Evolutionary conservation across 164 flowering plant species (phyloP).

Genomic region (Hamamelis virginiana): DNA sequence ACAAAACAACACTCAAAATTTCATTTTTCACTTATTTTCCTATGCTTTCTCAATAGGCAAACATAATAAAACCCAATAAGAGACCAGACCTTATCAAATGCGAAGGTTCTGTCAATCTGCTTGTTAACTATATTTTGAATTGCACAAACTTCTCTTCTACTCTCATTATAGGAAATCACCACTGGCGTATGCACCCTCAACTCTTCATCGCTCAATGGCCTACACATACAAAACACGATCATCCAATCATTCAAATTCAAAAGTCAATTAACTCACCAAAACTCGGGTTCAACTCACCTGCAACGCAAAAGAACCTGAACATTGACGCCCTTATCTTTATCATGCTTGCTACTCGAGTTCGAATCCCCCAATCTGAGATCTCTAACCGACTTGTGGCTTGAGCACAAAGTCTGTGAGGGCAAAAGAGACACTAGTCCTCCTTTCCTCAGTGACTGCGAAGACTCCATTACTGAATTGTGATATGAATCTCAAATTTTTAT

Average conservation of each 20-base stretch:
- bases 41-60: background rate
- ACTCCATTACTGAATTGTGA: conserved; percentile 35
- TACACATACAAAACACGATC: conserved; percentile 21
- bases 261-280: background rate
- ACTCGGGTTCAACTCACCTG: conserved; percentile 46
- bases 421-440: conserved; percentile 65
- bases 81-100: conserved; percentile 82
- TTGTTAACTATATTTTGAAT: conserved; percentile 87
- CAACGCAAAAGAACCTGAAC: conserved; percentile 93
- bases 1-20: too few relatives aligned
- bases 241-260: background rate
- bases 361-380: conserved; percentile 77
- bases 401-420: conserved; percentile 85
- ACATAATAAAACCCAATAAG: background rate
- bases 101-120: conserved; percentile 93
- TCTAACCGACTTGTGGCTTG: conserved; percentile 66
- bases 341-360: conserved; percentile 49
- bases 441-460: conserved; percentile 45
- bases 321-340: conserved; percentile 93
- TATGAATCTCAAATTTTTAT: conserved; percentile 13
- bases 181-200: conserved; percentile 71
- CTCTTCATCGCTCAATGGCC: conserved; percentile 97
- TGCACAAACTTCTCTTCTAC: conserved; percentile 84
- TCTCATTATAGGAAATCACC: conserved; percentile 81
- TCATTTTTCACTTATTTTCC: too few relatives aligned